These are phyloP conservation scores for Penicillium cataractarum DNA, from an alignment of 495 filamentous ascomycete species.

Conservation along the genomic window DNA sequence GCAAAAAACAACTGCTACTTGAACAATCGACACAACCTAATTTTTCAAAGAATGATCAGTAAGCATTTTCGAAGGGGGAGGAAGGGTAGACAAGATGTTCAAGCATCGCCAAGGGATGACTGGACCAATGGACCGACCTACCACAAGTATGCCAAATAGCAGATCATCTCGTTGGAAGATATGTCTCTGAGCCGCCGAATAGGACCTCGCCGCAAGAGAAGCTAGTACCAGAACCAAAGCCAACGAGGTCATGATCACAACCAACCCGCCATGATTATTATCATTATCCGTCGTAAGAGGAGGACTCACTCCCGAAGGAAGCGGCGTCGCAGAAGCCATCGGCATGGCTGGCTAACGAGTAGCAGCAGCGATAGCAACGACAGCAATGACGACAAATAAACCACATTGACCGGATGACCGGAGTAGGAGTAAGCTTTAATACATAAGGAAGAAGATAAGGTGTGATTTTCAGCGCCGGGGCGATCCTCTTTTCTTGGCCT, in stretches of 20 bases:
- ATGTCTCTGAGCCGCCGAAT: slow-evolving; percentile 18
- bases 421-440: slow-evolving; percentile 1
- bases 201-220: slow-evolving; percentile 26
- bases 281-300: slow-evolving; percentile 32
- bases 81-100: neutral
- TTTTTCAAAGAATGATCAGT: neutral
- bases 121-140: slow-evolving; percentile 12
- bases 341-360: slow-evolving; percentile 14
- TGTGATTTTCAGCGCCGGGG: slow-evolving; percentile 3
- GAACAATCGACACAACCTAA: slow-evolving; percentile 20
- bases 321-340: neutral
- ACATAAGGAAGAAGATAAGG: neutral
- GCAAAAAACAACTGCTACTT: slow-evolving; percentile 11
- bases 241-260: slow-evolving; percentile 32
- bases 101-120: neutral
- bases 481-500: neutral
- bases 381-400: neutral
- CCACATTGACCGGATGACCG: neutral
- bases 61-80: neutral
- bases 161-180: slow-evolving; percentile 28
- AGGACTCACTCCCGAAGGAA: slow-evolving; percentile 22
- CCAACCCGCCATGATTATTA: slow-evolving; percentile 32
- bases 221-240: slow-evolving; percentile 26
- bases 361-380: neutral
- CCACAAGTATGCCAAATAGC: slow-evolving; percentile 27